Evolutionary conservation across 352 stramenopile genomes (phyloP).

Genomic region (Hyaloperonospora brassicae): DNA sequence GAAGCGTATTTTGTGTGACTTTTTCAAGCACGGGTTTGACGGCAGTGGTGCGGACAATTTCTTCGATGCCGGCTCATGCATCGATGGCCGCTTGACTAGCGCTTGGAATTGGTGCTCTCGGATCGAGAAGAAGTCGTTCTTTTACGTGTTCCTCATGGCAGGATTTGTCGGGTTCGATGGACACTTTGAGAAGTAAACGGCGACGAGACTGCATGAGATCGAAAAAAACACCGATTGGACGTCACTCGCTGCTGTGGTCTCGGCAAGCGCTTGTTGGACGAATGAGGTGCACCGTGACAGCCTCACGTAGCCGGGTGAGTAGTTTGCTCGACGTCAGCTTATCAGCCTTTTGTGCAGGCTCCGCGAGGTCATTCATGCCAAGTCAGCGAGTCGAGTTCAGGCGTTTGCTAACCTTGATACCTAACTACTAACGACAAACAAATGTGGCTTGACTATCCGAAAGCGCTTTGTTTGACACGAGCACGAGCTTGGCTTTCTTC

Average conservation of each 20-base stretch:
- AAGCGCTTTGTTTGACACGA: background rate
- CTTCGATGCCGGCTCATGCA: slow-evolving; percentile 78
- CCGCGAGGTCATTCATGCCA: background rate
- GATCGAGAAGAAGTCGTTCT: slow-evolving; percentile 88
- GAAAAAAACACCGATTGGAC: slow-evolving; percentile 17
- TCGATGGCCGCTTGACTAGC: slow-evolving; percentile 87
- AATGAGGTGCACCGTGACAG: background rate
- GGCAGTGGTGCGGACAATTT: slow-evolving; percentile 87
- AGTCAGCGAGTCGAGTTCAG: slow-evolving; percentile 1
- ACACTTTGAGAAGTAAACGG: slow-evolving; percentile 79
- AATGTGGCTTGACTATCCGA: slow-evolving; percentile 20
- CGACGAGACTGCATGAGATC: slow-evolving; percentile 6
- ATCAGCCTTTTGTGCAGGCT: background rate
- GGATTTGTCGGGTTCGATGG: slow-evolving; percentile 91
- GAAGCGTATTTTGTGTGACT: slow-evolving; percentile 82
- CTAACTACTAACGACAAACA: slow-evolving; percentile 28
- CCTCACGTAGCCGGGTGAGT: slow-evolving; percentile 6
- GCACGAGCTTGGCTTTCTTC: slow-evolving; percentile 6
- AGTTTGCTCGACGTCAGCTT: background rate
- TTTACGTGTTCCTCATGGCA: slow-evolving; percentile 87
- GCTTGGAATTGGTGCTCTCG: slow-evolving; percentile 91
- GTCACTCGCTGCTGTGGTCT: slow-evolving; percentile 8
- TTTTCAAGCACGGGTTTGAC: slow-evolving; percentile 92
- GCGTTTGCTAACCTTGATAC: slow-evolving; percentile 19
- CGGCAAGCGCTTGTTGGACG: no score